A percentile compares a stretch with the other conserved stretches of the same genome.
Evolutionary conservation across 2,329 filamentous ascomycete species (phyloP).

Genomic region (Orbilia oligospora): DNA sequence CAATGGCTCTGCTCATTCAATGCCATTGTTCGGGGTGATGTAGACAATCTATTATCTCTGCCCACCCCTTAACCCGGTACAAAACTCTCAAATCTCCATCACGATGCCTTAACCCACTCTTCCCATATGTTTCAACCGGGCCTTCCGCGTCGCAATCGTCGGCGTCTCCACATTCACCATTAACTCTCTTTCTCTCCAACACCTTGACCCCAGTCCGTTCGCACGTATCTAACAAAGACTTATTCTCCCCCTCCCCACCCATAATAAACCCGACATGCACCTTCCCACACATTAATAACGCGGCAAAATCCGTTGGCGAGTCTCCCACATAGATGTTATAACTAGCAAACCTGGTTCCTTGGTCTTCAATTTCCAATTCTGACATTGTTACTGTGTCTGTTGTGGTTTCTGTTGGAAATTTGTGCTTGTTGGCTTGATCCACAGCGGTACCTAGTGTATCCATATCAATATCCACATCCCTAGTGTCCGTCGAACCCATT

Average conservation of each 20-base stretch:
- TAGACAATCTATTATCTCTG: constrained; percentile 44
- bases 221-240: constrained; percentile 39
- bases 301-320: constrained; percentile 56
- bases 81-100: constrained; percentile 27
- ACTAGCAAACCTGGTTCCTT: constrained; percentile 7
- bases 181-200: constrained; percentile 7
- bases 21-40: constrained; percentile 34
- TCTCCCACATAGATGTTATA: constrained; percentile 53
- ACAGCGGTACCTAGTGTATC: constrained; percentile 20
- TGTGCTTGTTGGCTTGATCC: constrained; percentile 8
- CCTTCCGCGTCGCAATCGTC: constrained; percentile 36
- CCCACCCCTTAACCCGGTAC: constrained; percentile 41
- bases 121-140: constrained; percentile 42
- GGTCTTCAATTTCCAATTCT: constrained; percentile 12
- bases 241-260: constrained; percentile 46
- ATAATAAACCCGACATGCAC: constrained; percentile 48
- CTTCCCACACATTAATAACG: constrained; percentile 43
- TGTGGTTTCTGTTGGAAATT: constrained; percentile 33
- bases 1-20: not conserved
- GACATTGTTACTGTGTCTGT: constrained; percentile 7
- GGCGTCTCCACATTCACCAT: constrained; percentile 20
- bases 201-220: constrained; percentile 45
- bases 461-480: constrained; percentile 10
- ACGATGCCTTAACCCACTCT: constrained; percentile 14
- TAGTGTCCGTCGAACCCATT: constrained; percentile 5